Percentiles rank a stretch among this genome's conserved stretches.
These are phyloP conservation scores for Andrographis paniculata DNA, from an alignment of 305 asterid genomes.

Conservation along the genomic window DNA sequence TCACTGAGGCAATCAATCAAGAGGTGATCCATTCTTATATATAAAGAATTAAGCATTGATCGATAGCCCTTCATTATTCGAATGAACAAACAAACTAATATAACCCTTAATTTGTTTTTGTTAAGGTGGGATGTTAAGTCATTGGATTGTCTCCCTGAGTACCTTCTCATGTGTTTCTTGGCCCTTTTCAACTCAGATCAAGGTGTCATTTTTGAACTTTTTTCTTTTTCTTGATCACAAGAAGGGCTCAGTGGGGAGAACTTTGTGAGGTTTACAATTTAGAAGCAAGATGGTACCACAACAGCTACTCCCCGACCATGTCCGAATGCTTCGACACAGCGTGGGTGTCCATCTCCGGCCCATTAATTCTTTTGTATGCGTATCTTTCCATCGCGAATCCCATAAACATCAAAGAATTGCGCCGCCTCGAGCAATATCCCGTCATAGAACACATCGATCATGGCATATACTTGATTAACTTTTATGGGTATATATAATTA, in stretches of 20 bases:
- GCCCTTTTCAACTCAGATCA: conserved; percentile 42
- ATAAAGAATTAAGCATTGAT: too few species aligned
- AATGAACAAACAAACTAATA: too few species aligned
- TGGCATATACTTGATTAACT: not conserved
- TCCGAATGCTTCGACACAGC: conserved; percentile 36
- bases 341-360: conserved; percentile 23
- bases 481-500: too few species aligned
- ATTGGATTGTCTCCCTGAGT: conserved; percentile 42
- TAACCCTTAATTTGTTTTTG: too few species aligned
- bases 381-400: not conserved
- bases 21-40: too few species aligned
- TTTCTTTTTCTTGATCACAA: too few species aligned
- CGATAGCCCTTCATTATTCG: too few species aligned
- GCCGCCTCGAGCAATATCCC: not conserved
- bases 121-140: conserved; percentile 40
- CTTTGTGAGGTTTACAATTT: conserved; percentile 31
- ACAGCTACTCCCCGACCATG: conserved; percentile 36
- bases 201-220: conserved; percentile 40
- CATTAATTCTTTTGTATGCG: not conserved
- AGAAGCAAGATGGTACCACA: conserved; percentile 55
- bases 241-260: conserved; percentile 58
- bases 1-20: conserved; percentile 39
- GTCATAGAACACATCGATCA: not conserved
- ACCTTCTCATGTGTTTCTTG: conserved; percentile 47
- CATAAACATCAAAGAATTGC: not conserved